Conservation (phyloP, 2,329 filamentous ascomycete species). For the Chalaropsis thielavioides region DNA sequence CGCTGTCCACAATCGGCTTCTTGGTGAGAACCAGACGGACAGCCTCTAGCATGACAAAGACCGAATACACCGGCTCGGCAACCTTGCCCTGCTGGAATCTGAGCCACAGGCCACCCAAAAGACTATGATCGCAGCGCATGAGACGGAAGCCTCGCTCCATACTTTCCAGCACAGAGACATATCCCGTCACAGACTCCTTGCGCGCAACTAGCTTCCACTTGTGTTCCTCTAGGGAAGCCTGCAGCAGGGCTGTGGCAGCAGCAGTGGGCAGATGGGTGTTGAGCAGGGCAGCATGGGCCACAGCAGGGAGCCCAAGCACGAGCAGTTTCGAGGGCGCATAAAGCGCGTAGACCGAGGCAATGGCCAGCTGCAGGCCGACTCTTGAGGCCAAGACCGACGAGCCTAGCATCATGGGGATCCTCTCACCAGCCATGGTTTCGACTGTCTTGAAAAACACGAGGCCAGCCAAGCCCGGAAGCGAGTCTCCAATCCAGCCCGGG, state of each 20-base stretch:
- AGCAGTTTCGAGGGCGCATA: constrained; percentile 34
- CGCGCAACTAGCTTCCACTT: constrained; percentile 68
- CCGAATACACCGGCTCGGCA: constrained; percentile 79
- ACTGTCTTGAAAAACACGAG: constrained; percentile 49
- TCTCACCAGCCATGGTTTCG: constrained; percentile 28
- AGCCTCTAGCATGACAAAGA: constrained; percentile 93
- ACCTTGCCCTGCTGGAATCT: constrained; percentile 39
- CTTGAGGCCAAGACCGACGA: constrained; percentile 51
- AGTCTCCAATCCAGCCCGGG: constrained; percentile 43
- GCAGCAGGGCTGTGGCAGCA: constrained; percentile 46
- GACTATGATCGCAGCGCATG: constrained; percentile 84
- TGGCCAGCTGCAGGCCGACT: constrained; percentile 53
- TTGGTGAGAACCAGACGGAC: constrained; percentile 60
- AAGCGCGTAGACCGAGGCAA: constrained; percentile 50
- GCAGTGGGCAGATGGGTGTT: constrained; percentile 61
- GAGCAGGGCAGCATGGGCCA: constrained; percentile 54
- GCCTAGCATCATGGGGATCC: constrained; percentile 41
- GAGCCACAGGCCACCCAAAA: constrained; percentile 86
- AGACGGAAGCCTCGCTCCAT: constrained; percentile 55
- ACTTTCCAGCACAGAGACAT: constrained; percentile 80
- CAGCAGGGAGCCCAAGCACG: constrained; percentile 52
- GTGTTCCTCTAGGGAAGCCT: constrained; percentile 47
- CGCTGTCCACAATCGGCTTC: constrained; percentile 39
- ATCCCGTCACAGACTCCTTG: constrained; percentile 76
- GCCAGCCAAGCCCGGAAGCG: constrained; percentile 49